Evolutionary conservation across 148 eudicot species (phyloP), one percentile per base, ranked within the genome.

Genomic region (Rhododendron kiyosumense): DNA sequence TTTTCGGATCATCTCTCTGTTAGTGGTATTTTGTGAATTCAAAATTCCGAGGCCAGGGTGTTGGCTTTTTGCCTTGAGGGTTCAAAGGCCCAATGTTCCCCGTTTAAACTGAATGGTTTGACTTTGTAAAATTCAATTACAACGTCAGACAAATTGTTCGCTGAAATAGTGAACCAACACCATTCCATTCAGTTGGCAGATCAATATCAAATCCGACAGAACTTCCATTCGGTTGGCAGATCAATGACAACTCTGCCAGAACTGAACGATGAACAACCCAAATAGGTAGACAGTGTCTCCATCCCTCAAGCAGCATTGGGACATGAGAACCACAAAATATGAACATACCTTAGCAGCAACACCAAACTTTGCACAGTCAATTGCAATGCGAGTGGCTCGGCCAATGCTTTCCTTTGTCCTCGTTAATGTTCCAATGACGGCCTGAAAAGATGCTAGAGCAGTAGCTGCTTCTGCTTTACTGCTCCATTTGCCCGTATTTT

Each of bases 361-460:
- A 67, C 96, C 98, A 83, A 90, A 89, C 91, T 93, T 97, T 81
- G 93, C 96, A 91, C 98, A 95, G 82, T 95, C 99, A 78, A 95
- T 93, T 78, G 99, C 99, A 71, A 93, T 91, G 28, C 95, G 96
- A 20, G 99, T 97, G 32, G 99, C 94, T 73, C 95, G 91, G 20
- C 94, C 95, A 88, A 97, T 97, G 90, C 93, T 94, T 65, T 97
- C 98, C 86, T 93, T 97, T 59, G 99, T 93, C 91, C 99, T 94
- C 30, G 96, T 93, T 83, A 97, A 87, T n/a, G 93, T 89, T 83
- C 91, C 90, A 86, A 97, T 93, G 52, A 86, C 82, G 30, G 91
- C 88, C 88, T 94, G 94, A 75, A 94, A 93, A 43, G 96, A 95
- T 65, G 94, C 92, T 85, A 94, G 88, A 83, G 93, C 88, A 86